phyloP scores from a whole-genome alignment of 305 asterid species.

The Fraxinus latifolia region DNA sequence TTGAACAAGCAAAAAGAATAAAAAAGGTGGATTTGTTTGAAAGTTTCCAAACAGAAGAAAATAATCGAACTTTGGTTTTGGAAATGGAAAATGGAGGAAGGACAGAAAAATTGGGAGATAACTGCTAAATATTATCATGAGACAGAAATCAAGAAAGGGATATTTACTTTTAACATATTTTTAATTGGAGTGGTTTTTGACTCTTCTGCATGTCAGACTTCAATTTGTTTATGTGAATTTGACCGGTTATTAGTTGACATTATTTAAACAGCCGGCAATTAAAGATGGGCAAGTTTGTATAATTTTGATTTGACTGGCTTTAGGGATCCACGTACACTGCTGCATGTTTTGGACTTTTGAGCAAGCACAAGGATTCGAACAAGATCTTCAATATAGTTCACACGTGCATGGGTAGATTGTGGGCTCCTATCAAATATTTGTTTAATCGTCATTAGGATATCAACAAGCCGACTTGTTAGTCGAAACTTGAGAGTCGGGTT shows the following conservation, averaged over 20 bases:
- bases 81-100: neutral
- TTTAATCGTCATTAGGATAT: no score
- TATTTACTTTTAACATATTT: no score
- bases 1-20: neutral
- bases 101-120: neutral
- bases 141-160: neutral
- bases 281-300: neutral
- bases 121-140: neutral
- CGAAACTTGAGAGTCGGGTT: no score
- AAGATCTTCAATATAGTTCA: neutral
- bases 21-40: neutral
- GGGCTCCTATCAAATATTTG: neutral
- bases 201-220: neutral
- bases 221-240: neutral
- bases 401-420: neutral
- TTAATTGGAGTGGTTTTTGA: neutral
- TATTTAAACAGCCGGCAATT: neutral
- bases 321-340: neutral
- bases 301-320: neutral
- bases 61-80: neutral
- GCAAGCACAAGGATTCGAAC: neutral
- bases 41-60: neutral
- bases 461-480: no score
- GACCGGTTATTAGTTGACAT: neutral
- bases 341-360: neutral